Base-by-base conservation (phyloP, 805 yeast genomes). In the Candida easanensis region DNA sequence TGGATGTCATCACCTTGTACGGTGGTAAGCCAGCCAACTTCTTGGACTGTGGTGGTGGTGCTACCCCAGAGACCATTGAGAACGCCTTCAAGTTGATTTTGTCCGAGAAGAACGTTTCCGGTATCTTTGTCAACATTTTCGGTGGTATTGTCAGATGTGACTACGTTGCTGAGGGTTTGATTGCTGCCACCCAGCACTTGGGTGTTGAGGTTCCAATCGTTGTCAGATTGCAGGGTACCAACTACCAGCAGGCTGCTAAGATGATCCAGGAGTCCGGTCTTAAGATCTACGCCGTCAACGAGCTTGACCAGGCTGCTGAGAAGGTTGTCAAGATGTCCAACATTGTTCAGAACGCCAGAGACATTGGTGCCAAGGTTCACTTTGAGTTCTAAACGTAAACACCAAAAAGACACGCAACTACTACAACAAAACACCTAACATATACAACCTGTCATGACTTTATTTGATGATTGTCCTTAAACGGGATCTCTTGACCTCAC, bases 91-190 rank as follows among this genome's bases (percentile, higher is more conserved):
- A 82, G 71, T 80, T 93, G 69, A 91, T 93, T 62, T 74, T 95
- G 64, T 78, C 93, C 48, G 97, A 93, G 74, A 71, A 80, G 62
- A 80, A 82, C 61, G 97, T 93, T 55, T 80, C 86, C 61, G 96
- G 97, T 64, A 93, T 93, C 67, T 91, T 93, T 60, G 98, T 93
- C 64, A 93, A 93, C 80, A 93, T 93, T 62, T 93, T 93, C 62
- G 99, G 99, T 68, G 99, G 99, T 76, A 93, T 93, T 59, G 99
- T 93, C 59, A 88, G 99, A 79, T 93, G 99, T 74, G 99, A 93
- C 73, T 88, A 82, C 74, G 97, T 93, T 52, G 99, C 99, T 60
- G 82, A 83, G 73, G 99, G 99, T 71, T 80, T 93, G 66, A 90
- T 93, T 60, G 87, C 90, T 54, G 97, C 97, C 42, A 82, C 97